Conservation (phyloP, 2,329 filamentous ascomycete species). For the Penicillium italicum region DNA sequence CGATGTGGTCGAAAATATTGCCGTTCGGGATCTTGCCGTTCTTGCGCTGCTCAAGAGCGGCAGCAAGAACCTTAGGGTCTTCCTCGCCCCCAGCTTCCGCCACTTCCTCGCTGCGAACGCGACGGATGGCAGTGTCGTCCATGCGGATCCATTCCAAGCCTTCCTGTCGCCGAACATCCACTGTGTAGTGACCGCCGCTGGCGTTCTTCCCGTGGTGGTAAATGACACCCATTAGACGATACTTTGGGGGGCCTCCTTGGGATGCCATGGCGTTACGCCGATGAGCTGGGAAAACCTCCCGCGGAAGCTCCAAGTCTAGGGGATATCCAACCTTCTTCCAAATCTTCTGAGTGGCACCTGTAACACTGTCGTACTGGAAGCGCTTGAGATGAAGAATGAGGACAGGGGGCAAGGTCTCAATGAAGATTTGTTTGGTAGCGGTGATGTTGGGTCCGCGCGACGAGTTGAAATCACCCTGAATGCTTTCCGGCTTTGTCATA, state of each 20-base stretch:
- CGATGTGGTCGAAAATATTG: slow-evolving; percentile 71
- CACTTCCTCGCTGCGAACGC: slow-evolving; percentile 82
- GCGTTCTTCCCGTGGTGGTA: slow-evolving; percentile 98
- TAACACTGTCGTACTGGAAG: slow-evolving; percentile 88
- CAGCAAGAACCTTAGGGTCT: slow-evolving; percentile 64
- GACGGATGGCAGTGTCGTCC: slow-evolving; percentile 86
- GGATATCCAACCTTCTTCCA: slow-evolving; percentile 98
- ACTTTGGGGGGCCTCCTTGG: slow-evolving; percentile 71
- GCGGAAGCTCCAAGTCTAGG: slow-evolving; percentile 87
- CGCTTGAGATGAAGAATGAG: slow-evolving; percentile 94
- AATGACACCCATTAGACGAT: slow-evolving; percentile 82
- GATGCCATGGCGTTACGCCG: slow-evolving; percentile 63
- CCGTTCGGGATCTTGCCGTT: slow-evolving; percentile 47
- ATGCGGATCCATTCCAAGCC: slow-evolving; percentile 94
- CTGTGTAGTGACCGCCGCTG: slow-evolving; percentile 93
- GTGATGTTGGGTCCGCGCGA: slow-evolving; percentile 70
- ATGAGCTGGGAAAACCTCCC: slow-evolving; percentile 77
- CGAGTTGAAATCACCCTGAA: slow-evolving; percentile 81
- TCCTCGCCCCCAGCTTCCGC: slow-evolving; percentile 81
- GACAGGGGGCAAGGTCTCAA: slow-evolving; percentile 85
- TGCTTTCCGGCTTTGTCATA: slow-evolving; percentile 75
- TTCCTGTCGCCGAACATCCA: slow-evolving; percentile 92
- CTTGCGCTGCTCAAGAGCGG: slow-evolving; percentile 64
- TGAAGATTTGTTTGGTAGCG: slow-evolving; percentile 91
- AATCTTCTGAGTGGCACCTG: slow-evolving; percentile 84